phyloP scores from a whole-genome alignment of 1,284 basidiomycete species.

The Rhizoctonia solani region DNA sequence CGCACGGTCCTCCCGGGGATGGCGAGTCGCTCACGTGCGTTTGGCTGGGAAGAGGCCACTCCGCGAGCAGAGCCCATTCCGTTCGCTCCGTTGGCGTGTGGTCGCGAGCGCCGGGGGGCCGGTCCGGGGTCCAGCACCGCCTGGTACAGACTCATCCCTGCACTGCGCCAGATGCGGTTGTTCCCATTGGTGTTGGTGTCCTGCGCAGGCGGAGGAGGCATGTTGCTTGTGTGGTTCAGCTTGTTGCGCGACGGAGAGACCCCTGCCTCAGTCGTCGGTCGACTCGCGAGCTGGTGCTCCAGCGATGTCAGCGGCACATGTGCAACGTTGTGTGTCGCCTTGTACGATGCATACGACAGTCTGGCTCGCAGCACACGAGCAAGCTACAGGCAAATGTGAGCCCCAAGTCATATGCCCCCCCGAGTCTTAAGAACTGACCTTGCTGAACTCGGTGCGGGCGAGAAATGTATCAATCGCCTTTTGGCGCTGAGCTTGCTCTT shows the following conservation, averaged over 20 bases:
- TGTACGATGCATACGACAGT: conserved; percentile 77
- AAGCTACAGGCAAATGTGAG: conserved; percentile 55
- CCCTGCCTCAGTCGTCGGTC: conserved; percentile 54
- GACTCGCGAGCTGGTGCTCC: conserved; percentile 56
- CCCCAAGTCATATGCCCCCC: background rate
- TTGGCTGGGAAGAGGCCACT: no score
- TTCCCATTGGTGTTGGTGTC: no score
- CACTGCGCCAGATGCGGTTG: conserved; percentile 30
- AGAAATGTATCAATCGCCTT: conserved; percentile 70
- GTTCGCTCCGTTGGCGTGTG: conserved; percentile 43
- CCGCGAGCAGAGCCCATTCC: conserved; percentile 48
- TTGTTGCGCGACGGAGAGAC: conserved; percentile 50
- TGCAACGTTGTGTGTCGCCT: conserved; percentile 70
- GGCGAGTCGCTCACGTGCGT: conserved; percentile 25
- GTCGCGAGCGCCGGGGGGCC: conserved; percentile 23
- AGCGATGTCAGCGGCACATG: conserved; percentile 67
- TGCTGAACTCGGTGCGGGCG: conserved; percentile 71
- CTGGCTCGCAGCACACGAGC: conserved; percentile 75
- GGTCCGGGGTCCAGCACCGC: conserved; percentile 34
- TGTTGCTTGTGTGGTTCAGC: conserved; percentile 47
- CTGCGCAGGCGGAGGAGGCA: conserved; percentile 40
- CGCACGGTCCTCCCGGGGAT: conserved; percentile 36
- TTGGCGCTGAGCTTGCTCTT: conserved; percentile 61
- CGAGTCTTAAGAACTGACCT: conserved; percentile 61
- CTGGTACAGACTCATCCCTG: conserved; percentile 30